A percentile compares a stretch with the other conserved stretches of the same genome.
Conservation (phyloP, 2,329 filamentous ascomycete genomes). For the Penicillium sp. region DNA sequence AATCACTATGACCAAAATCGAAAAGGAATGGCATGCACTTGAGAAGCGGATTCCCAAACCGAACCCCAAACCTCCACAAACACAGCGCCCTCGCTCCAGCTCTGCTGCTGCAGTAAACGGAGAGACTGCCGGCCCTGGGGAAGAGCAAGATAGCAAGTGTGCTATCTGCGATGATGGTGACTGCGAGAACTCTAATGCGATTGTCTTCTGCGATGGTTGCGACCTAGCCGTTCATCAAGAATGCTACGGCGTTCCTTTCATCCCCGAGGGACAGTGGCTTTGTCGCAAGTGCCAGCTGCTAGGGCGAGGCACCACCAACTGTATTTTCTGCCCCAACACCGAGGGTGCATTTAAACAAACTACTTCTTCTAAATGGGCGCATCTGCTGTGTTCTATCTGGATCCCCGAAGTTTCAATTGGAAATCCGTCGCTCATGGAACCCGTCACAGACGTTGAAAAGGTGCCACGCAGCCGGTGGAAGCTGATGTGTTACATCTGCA, state of each 20-base stretch:
- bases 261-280: conserved; percentile 97
- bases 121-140: conserved; percentile 74
- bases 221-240: conserved; percentile 97
- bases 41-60: conserved; percentile 97
- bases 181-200: conserved; percentile 98
- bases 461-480: conserved; percentile 95
- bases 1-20: conserved; percentile 97
- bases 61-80: conserved; percentile 93
- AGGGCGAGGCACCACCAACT: conserved; percentile 86
- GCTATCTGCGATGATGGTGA: conserved; percentile 99
- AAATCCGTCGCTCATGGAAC: conserved; percentile 97
- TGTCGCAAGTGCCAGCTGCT: conserved; percentile 96
- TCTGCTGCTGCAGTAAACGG: conserved; percentile 95
- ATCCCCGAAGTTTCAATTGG: conserved; percentile 95
- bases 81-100: conserved; percentile 86
- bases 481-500: conserved; percentile 91
- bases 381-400: conserved; percentile 96
- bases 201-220: conserved; percentile 98
- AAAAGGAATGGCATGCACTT: conserved; percentile 95
- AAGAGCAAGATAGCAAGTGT: conserved; percentile 96
- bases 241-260: conserved; percentile 97
- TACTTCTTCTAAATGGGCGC: conserved; percentile 92
- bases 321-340: conserved; percentile 97
- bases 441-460: conserved; percentile 96
- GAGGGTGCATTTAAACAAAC: conserved; percentile 99